Conservation (phyloP, 2,329 filamentous ascomycete species). For the Penicillium sp. region DNA sequence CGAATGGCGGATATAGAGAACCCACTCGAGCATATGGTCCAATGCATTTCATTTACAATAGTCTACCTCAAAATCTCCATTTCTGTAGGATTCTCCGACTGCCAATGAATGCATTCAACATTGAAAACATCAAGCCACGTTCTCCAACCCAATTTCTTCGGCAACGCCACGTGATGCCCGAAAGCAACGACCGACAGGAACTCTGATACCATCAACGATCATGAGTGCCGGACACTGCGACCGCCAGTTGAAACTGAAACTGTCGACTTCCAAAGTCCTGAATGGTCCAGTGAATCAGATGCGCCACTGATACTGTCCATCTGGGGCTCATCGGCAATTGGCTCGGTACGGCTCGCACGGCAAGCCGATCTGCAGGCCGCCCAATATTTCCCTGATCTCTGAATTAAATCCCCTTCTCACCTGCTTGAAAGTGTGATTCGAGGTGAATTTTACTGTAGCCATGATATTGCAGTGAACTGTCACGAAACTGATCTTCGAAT, state of each 20-base stretch:
- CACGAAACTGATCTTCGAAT: background rate
- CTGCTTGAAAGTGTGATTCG: background rate
- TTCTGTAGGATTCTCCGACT: too few species aligned
- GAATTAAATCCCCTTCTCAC: background rate
- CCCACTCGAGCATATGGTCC: too few species aligned
- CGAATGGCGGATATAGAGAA: background rate
- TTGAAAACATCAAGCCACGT: background rate
- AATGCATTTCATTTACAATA: too few species aligned
- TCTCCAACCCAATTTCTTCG: background rate
- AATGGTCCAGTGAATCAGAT: background rate
- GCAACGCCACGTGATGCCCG: background rate
- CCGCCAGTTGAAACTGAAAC: background rate
- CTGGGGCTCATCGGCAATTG: conserved; percentile 20
- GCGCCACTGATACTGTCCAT: background rate
- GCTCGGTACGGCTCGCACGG: conserved; percentile 24
- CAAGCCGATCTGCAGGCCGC: conserved; percentile 22
- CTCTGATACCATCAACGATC: background rate
- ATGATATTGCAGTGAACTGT: background rate
- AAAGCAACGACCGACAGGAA: background rate
- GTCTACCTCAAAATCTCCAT: too few species aligned
- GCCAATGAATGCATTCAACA: background rate
- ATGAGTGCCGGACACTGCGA: background rate
- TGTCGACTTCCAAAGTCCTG: background rate
- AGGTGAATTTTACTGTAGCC: background rate
- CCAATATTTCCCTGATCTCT: background rate